A percentile compares a stretch with the other conserved stretches of the same genome.
Evolutionary conservation across 768 basidiomycete species (phyloP).

Genomic region (Macrocybe gigantea): DNA sequence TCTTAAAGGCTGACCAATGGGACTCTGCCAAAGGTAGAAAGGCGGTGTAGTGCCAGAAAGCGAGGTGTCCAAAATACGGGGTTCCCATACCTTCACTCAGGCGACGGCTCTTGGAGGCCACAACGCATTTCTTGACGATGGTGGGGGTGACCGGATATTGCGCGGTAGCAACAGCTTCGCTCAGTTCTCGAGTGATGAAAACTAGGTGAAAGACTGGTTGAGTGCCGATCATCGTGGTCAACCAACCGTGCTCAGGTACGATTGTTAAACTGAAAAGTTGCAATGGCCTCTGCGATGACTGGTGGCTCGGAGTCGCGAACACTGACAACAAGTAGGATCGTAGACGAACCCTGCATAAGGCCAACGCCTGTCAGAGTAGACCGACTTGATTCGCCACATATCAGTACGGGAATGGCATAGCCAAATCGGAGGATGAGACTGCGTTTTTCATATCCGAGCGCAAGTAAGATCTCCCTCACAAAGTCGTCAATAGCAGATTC

Average conservation of each 20-base stretch:
- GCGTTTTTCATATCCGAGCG: conserved; percentile 8
- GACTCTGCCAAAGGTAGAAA: conserved; percentile 23
- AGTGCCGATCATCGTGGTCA: conserved; percentile 23
- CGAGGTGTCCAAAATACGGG: conserved; percentile 18
- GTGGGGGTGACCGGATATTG: conserved; percentile 17
- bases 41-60: conserved; percentile 20
- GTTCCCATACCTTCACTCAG: conserved; percentile 23
- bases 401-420: conserved; percentile 10
- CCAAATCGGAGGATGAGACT: conserved; percentile 6
- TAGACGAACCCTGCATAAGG: conserved; percentile 5
- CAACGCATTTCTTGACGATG: conserved; percentile 19
- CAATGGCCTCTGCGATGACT: conserved; percentile 23
- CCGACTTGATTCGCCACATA: conserved; percentile 9
- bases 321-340: conserved; percentile 11
- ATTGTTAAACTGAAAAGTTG: conserved; percentile 26
- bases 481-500: conserved; percentile 9
- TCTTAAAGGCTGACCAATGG: conserved; percentile 15
- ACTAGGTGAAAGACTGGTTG: conserved; percentile 29
- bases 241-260: conserved; percentile 12
- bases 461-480: conserved; percentile 6
- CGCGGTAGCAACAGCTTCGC: conserved; percentile 17
- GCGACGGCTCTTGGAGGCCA: conserved; percentile 4
- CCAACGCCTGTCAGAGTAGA: conserved; percentile 7
- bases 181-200: conserved; percentile 24
- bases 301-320: conserved; percentile 12